phyloP scores from a whole-genome alignment of 352 stramenopile species.

The Phytopythium ostracodes region DNA sequence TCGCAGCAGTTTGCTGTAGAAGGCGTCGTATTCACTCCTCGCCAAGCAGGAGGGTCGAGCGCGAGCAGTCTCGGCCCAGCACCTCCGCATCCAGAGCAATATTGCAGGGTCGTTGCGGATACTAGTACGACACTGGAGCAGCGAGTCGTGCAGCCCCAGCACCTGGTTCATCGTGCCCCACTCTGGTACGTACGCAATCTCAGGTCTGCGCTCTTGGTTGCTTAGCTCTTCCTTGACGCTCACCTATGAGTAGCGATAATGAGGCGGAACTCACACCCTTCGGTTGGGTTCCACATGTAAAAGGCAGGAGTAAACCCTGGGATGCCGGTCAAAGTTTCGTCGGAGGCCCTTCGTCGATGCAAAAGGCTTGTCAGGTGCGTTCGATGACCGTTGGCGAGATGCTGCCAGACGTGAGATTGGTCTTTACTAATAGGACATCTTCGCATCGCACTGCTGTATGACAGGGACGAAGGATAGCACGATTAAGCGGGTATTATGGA shows the following conservation, averaged over 20 bases:
- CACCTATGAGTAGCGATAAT: too few relatives aligned
- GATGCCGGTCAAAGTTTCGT: too few relatives aligned
- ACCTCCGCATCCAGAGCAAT: slow-evolving; percentile 33
- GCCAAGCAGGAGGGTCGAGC: slow-evolving; percentile 11
- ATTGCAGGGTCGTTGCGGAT: slow-evolving; percentile 26
- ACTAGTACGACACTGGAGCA: slow-evolving; percentile 29
- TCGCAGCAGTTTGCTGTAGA: slow-evolving; percentile 33
- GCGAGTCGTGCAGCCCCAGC: slow-evolving; percentile 16
- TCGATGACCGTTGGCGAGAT: too few relatives aligned
- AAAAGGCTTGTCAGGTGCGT: too few relatives aligned
- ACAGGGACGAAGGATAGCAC: too few relatives aligned
- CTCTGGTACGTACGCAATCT: not conserved
- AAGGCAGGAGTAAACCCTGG: too few relatives aligned
- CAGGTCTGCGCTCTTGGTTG: too few relatives aligned
- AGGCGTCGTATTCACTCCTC: slow-evolving; percentile 21
- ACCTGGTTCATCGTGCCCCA: slow-evolving; percentile 19
- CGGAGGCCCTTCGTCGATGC: too few relatives aligned
- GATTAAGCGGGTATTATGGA: not conserved
- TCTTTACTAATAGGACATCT: not conserved
- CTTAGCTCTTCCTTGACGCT: too few relatives aligned
- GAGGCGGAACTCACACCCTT: too few relatives aligned
- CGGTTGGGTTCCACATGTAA: too few relatives aligned
- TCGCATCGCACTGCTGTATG: not conserved
- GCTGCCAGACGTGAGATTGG: too few relatives aligned
- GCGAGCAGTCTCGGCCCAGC: slow-evolving; percentile 16